Percentiles rank a stretch among this genome's conserved stretches.
These are phyloP conservation scores for Beauveria sp. DNA, from an alignment of 2,329 filamentous ascomycete species.

Conservation along the genomic window DNA sequence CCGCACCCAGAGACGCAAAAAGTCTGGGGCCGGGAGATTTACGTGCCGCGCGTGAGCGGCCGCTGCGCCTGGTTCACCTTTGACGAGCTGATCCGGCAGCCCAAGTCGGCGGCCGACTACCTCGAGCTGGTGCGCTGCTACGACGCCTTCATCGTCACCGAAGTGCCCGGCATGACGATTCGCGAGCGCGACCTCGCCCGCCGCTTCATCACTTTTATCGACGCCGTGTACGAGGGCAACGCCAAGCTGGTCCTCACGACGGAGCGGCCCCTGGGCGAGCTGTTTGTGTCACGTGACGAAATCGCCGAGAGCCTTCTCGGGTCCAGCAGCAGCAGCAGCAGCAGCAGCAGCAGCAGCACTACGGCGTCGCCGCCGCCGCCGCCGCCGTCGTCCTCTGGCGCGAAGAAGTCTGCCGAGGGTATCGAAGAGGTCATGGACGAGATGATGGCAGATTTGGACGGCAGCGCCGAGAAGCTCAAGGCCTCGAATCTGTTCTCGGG, in stretches of 20 bases:
- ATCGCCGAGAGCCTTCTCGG: conserved; percentile 50
- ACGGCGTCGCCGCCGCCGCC: background rate
- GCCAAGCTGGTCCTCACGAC: conserved; percentile 95
- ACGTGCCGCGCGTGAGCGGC: conserved; percentile 81
- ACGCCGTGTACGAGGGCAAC: conserved; percentile 86
- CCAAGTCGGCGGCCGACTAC: conserved; percentile 91
- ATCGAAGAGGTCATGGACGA: conserved; percentile 66
- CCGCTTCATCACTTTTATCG: conserved; percentile 95
- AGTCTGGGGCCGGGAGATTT: conserved; percentile 89
- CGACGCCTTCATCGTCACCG: conserved; percentile 85
- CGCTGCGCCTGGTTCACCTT: conserved; percentile 88
- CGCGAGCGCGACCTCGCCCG: conserved; percentile 79
- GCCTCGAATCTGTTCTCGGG: conserved; percentile 82
- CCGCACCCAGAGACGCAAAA: conserved; percentile 72
- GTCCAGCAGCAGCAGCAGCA: conserved; percentile 28
- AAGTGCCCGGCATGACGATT: conserved; percentile 86
- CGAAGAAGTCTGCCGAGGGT: conserved; percentile 21
- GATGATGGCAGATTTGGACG: conserved; percentile 80
- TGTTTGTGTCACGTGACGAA: conserved; percentile 73
- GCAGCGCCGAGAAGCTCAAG: conserved; percentile 79
- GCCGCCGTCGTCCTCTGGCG: conserved; percentile 13
- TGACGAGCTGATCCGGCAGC: conserved; percentile 78
- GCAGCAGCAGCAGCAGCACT: conserved; percentile 21
- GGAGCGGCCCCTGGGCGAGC: conserved; percentile 72
- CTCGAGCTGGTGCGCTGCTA: conserved; percentile 85